Conservation (phyloP, 2,329 filamentous ascomycete genomes). For the Podosphaera aphanis region DNA sequence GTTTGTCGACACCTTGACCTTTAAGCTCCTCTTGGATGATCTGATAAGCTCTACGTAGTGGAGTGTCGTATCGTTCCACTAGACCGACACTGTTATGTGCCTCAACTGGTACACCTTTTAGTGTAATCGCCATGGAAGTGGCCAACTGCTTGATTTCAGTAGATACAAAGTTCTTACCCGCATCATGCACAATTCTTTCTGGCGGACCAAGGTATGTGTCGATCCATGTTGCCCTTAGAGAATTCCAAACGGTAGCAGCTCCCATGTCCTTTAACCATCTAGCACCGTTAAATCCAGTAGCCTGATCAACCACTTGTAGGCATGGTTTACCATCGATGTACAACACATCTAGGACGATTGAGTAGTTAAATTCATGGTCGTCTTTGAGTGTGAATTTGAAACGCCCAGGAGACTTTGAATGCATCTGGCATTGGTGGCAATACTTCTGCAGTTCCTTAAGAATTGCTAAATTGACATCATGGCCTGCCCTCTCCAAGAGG, state of each 20-base stretch:
- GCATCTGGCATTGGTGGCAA: conserved; percentile 1
- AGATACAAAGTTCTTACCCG: conserved; percentile 3
- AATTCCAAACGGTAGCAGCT: not conserved
- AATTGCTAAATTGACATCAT: not conserved
- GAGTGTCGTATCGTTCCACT: conserved; percentile 2
- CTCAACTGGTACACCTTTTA: not conserved
- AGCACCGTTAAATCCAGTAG: conserved; percentile 1
- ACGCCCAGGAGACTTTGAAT: not conserved
- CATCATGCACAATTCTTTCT: not conserved
- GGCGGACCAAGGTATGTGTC: conserved; percentile 3
- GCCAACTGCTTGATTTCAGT: conserved; percentile 1
- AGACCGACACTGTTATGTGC: conserved; percentile 1
- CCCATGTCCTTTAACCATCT: conserved; percentile 1
- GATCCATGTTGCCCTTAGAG: conserved; percentile 2
- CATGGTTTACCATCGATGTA: conserved; percentile 1
- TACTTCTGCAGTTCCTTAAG: not conserved
- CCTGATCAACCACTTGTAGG: conserved; percentile 1
- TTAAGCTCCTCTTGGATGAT: not conserved
- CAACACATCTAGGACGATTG: conserved; percentile 2
- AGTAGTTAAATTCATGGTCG: conserved; percentile 2
- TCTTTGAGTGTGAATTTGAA: conserved; percentile 2
- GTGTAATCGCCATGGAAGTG: not conserved
- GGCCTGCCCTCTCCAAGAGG: not conserved
- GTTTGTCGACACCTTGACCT: not conserved
- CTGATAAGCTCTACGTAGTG: conserved; percentile 1